Percentiles rank a stretch among this genome's conserved stretches.
Evolutionary conservation across 768 basidiomycete genomes (phyloP).

Genomic region (Ephemerocybe angulata): DNA sequence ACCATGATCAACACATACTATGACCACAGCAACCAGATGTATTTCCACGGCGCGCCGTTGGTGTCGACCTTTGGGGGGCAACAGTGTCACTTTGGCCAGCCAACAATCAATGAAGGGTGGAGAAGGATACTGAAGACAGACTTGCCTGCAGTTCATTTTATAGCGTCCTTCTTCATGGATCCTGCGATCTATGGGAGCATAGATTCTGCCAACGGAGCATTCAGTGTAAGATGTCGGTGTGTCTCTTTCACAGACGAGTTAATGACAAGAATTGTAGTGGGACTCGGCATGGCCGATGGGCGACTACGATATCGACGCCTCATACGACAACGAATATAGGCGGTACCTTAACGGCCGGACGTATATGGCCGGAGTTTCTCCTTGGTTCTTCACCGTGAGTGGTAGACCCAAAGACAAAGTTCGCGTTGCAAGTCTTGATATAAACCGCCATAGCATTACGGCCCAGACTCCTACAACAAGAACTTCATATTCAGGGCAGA

Average conservation of each 20-base stretch:
- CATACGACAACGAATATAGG: slow-evolving; percentile 28
- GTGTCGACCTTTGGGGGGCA: slow-evolving; percentile 55
- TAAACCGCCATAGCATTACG: slow-evolving; percentile 41
- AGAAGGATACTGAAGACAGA: slow-evolving; percentile 25
- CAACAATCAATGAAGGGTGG: slow-evolving; percentile 43
- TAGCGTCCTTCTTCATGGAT: slow-evolving; percentile 58
- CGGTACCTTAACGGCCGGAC: slow-evolving; percentile 24
- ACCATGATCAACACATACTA: slow-evolving; percentile 37
- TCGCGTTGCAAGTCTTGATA: background rate
- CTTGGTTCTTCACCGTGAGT: slow-evolving; percentile 61
- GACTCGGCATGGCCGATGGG: slow-evolving; percentile 50
- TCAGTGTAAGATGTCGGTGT: slow-evolving; percentile 32
- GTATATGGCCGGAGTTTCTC: slow-evolving; percentile 49
- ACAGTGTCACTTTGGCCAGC: slow-evolving; percentile 48
- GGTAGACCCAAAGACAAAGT: background rate
- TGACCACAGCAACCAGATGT: slow-evolving; percentile 39
- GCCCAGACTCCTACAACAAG: slow-evolving; percentile 48
- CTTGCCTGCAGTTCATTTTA: slow-evolving; percentile 40
- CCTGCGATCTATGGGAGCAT: slow-evolving; percentile 34
- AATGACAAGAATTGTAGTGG: slow-evolving; percentile 34
- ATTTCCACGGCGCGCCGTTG: slow-evolving; percentile 36
- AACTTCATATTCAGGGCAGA: slow-evolving; percentile 60
- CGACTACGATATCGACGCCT: slow-evolving; percentile 27
- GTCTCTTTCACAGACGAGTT: background rate
- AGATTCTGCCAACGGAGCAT: slow-evolving; percentile 49